phyloP scores from a whole-genome alignment of 176 grass and related monocot genomes.

The Triticum monococcum region DNA sequence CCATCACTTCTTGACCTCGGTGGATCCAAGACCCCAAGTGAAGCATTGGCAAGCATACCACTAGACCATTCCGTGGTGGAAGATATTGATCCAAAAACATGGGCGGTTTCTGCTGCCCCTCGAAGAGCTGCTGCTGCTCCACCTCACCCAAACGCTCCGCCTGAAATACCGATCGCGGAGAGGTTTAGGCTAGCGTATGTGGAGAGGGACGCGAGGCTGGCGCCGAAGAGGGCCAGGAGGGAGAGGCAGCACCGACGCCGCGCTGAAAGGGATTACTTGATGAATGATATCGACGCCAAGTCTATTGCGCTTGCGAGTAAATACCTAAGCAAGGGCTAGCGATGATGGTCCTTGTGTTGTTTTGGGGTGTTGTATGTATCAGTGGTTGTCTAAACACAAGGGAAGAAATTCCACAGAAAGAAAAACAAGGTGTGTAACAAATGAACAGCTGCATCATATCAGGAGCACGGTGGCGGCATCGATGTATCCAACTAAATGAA shows the following conservation, averaged over 20 bases:
- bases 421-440: neutral
- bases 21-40: conserved; percentile 51
- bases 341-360: neutral
- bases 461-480: neutral
- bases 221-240: conserved; percentile 80
- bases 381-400: neutral
- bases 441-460: neutral
- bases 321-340: conserved; percentile 57
- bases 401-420: neutral
- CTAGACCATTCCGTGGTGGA: conserved; percentile 64
- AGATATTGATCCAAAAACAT: conserved; percentile 84
- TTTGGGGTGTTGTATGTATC: conserved; percentile 19
- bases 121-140: conserved; percentile 9
- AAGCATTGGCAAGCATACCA: conserved; percentile 59
- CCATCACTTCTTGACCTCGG: conserved; percentile 47
- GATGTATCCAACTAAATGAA: neutral
- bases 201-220: conserved; percentile 74
- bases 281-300: conserved; percentile 62
- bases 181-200: conserved; percentile 82
- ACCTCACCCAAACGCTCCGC: conserved; percentile 4
- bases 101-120: conserved; percentile 57
- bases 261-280: conserved; percentile 63
- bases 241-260: conserved; percentile 72
- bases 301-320: conserved; percentile 75
- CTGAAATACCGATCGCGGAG: conserved; percentile 65